phyloP scores from a whole-genome alignment of 2,329 filamentous ascomycete species.

The Chaetomiaceae sp. region DNA sequence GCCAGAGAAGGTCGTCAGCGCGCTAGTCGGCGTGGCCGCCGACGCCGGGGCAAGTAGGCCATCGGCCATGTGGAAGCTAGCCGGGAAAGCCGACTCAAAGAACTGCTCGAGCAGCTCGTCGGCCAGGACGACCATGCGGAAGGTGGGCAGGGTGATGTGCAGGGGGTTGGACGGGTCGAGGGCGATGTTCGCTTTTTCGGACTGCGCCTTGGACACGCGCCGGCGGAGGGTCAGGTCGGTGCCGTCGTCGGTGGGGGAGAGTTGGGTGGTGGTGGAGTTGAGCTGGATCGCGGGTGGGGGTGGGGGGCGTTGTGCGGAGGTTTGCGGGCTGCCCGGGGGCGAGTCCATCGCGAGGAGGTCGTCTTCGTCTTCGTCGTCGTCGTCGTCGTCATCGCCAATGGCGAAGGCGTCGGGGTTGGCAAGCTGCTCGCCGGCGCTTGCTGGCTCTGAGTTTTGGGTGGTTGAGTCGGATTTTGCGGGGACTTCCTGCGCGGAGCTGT shows the following conservation, averaged over 20 bases:
- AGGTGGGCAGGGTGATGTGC: slow-evolving; percentile 93
- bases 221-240: slow-evolving; percentile 30
- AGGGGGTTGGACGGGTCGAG: slow-evolving; percentile 89
- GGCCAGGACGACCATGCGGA: slow-evolving; percentile 96
- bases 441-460: slow-evolving; percentile 28
- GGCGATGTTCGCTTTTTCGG: slow-evolving; percentile 78
- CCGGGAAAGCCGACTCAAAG: slow-evolving; percentile 92
- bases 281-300: slow-evolving; percentile 23
- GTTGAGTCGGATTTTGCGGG: slow-evolving; percentile 16
- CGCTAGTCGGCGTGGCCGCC: slow-evolving; percentile 43
- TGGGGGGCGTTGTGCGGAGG: slow-evolving; percentile 18
- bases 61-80: slow-evolving; percentile 83
- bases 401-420: slow-evolving; percentile 53
- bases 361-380: slow-evolving; percentile 43
- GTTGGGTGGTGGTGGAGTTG: slow-evolving; percentile 13
- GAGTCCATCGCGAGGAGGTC: slow-evolving; percentile 57
- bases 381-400: slow-evolving; percentile 68
- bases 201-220: slow-evolving; percentile 56
- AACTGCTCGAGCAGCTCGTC: slow-evolving; percentile 95
- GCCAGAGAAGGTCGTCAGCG: slow-evolving; percentile 80
- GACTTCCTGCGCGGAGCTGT: slow-evolving; percentile 25
- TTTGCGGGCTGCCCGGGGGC: slow-evolving; percentile 36
- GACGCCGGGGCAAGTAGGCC: slow-evolving; percentile 42
- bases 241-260: slow-evolving; percentile 22
- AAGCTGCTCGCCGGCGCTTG: slow-evolving; percentile 27